These are phyloP conservation scores for barrel medic (Medicago truncatula) DNA, from an alignment of 306 rosid genomes.

Conservation along the genomic window DNA sequence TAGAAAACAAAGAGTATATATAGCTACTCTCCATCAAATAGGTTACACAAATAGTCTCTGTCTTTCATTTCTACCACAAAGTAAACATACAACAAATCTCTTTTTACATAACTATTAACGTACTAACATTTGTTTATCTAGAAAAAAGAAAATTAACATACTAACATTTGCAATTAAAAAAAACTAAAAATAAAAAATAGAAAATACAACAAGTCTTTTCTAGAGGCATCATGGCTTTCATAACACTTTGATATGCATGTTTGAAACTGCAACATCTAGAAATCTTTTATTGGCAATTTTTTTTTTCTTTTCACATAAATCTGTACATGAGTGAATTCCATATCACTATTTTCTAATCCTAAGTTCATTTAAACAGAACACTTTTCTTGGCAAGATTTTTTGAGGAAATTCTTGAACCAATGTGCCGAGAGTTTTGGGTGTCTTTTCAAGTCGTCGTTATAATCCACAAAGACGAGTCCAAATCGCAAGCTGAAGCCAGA, in stretches of 20 bases:
- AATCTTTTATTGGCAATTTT: not conserved
- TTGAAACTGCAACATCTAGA: not conserved
- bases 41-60: too few relatives aligned
- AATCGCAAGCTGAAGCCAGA: slow-evolving; percentile 56
- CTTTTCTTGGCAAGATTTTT: not conserved
- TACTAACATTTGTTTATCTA: too few relatives aligned
- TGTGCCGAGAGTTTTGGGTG: slow-evolving; percentile 54
- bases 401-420: slow-evolving; percentile 63
- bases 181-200: too few relatives aligned
- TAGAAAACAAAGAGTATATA: too few relatives aligned
- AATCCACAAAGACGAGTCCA: slow-evolving; percentile 56
- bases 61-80: too few relatives aligned
- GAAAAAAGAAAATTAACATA: too few relatives aligned
- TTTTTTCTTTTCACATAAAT: too few relatives aligned
- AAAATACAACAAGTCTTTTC: too few relatives aligned
- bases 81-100: too few relatives aligned
- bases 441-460: slow-evolving; percentile 51
- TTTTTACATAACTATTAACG: too few relatives aligned
- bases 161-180: too few relatives aligned
- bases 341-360: not conserved
- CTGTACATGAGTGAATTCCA: not conserved
- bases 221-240: not conserved
- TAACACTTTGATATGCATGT: not conserved
- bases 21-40: too few relatives aligned
- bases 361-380: not conserved